Conservation (phyloP, 768 basidiomycete species). For the Pholiota conissans region DNA sequence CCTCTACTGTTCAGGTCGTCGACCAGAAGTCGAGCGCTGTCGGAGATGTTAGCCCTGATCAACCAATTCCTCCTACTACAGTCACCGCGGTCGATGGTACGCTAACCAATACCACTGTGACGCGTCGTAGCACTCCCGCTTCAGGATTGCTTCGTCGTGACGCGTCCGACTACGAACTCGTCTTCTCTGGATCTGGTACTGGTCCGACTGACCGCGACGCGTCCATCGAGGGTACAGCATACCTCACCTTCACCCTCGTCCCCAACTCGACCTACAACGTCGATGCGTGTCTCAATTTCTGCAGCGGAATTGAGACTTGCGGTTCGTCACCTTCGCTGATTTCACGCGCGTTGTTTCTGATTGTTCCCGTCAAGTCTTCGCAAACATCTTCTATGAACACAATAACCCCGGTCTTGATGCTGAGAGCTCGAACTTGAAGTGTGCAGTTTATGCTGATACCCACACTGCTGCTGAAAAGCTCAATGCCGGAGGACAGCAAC, state of each 20-base stretch:
- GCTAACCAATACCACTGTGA: constrained; percentile 23
- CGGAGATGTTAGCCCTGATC: constrained; percentile 28
- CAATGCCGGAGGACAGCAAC: constrained; percentile 44
- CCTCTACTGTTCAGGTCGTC: constrained; percentile 31
- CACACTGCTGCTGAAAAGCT: constrained; percentile 45
- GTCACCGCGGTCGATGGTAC: constrained; percentile 48
- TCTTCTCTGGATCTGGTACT: constrained; percentile 41
- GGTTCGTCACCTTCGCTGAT: constrained; percentile 33
- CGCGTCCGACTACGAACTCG: constrained; percentile 30
- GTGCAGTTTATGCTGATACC: constrained; percentile 43
- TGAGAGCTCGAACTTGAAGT: constrained; percentile 46
- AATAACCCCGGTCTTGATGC: constrained; percentile 44
- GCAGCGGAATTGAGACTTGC: constrained; percentile 35
- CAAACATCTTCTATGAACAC: constrained; percentile 49
- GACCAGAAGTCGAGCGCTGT: constrained; percentile 39
- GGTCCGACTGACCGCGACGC: constrained; percentile 36
- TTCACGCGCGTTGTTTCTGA: not conserved
- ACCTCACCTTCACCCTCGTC: constrained; percentile 47
- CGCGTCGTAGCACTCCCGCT: constrained; percentile 14
- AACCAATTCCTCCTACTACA: constrained; percentile 33
- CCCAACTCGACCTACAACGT: constrained; percentile 46
- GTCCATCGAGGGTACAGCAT: constrained; percentile 48
- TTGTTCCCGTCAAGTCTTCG: constrained; percentile 36
- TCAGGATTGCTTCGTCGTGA: constrained; percentile 19
- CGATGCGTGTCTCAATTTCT: constrained; percentile 41